Evolutionary conservation across 192 early-diverging fungal genomes (phyloP).

Genomic region (Coemansia erecta): DNA sequence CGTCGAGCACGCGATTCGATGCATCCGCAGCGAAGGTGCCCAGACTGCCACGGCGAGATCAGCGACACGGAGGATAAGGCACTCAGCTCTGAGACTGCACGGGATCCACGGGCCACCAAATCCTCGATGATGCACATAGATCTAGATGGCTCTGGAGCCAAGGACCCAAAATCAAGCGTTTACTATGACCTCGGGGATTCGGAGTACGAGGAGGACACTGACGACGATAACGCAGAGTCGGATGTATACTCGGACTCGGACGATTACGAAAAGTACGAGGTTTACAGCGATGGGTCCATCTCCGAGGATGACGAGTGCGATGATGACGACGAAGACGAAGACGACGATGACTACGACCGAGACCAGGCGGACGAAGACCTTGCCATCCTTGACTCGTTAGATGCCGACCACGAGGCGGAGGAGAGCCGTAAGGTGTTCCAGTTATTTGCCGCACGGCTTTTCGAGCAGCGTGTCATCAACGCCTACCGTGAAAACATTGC

Average conservation of each 20-base stretch:
- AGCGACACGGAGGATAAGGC: slow-evolving; percentile 31
- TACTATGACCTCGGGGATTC: background rate
- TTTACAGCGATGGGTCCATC: slow-evolving; percentile 1
- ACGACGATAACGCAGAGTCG: slow-evolving; percentile 7
- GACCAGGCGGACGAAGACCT: slow-evolving; percentile 66
- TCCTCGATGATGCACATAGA: too few relatives aligned
- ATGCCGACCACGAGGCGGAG: slow-evolving; percentile 79
- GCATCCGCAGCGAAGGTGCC: slow-evolving; percentile 26
- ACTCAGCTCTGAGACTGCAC: background rate
- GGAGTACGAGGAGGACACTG: slow-evolving; percentile 13
- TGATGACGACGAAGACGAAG: slow-evolving; percentile 46
- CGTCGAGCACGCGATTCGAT: background rate
- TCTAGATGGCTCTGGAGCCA: background rate
- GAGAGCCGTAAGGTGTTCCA: slow-evolving; percentile 93
- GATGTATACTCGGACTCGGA: slow-evolving; percentile 7
- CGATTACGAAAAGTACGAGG: slow-evolving; percentile 16
- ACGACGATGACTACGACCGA: slow-evolving; percentile 55
- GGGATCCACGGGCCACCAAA: too few relatives aligned
- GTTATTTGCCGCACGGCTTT: slow-evolving; percentile 94
- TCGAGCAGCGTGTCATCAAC: slow-evolving; percentile 92
- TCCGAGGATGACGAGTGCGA: slow-evolving; percentile 15
- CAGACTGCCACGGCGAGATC: slow-evolving; percentile 48
- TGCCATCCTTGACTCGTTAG: slow-evolving; percentile 65
- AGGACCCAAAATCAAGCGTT: background rate
- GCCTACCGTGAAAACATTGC: slow-evolving; percentile 95